Evolutionary conservation across 2,329 filamentous ascomycete genomes (phyloP).

Genomic region (Bipolaris sorokiniana): DNA sequence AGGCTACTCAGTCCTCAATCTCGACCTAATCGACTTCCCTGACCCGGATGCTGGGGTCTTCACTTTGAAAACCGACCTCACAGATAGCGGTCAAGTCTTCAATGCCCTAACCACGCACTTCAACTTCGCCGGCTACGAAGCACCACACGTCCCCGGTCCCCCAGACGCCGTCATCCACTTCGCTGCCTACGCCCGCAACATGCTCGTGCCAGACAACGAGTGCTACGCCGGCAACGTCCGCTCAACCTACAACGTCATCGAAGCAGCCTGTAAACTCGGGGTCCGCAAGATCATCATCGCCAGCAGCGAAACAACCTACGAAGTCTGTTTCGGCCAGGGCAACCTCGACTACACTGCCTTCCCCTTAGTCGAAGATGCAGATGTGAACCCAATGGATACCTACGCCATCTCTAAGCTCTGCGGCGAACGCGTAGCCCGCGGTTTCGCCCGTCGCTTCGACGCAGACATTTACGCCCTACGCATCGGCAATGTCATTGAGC

Average conservation of each 20-base stretch:
- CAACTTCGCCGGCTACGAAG: constrained; percentile 57
- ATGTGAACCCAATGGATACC: constrained; percentile 66
- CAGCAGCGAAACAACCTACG: constrained; percentile 65
- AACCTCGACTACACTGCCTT: constrained; percentile 63
- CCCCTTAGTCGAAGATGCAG: constrained; percentile 64
- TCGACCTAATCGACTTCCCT: constrained; percentile 59
- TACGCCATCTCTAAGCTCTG: constrained; percentile 68
- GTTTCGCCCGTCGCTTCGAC: constrained; percentile 62
- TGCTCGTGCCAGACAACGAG: constrained; percentile 67
- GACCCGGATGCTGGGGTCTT: constrained; percentile 55
- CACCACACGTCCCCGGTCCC: constrained; percentile 50
- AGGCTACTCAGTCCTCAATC: constrained; percentile 61
- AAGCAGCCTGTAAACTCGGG: constrained; percentile 66
- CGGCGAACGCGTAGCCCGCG: constrained; percentile 62
- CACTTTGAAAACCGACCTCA: constrained; percentile 63
- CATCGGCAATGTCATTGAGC: constrained; percentile 67
- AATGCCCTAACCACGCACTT: constrained; percentile 63
- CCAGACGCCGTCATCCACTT: constrained; percentile 70
- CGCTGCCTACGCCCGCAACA: constrained; percentile 63
- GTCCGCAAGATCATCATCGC: constrained; percentile 68
- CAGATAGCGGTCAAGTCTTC: constrained; percentile 62
- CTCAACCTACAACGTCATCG: constrained; percentile 67
- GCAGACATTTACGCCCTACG: constrained; percentile 66
- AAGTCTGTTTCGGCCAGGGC: constrained; percentile 67
- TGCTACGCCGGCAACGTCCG: constrained; percentile 63